Conservation (phyloP, 768 basidiomycete species). For the Podaxis sp. region DNA sequence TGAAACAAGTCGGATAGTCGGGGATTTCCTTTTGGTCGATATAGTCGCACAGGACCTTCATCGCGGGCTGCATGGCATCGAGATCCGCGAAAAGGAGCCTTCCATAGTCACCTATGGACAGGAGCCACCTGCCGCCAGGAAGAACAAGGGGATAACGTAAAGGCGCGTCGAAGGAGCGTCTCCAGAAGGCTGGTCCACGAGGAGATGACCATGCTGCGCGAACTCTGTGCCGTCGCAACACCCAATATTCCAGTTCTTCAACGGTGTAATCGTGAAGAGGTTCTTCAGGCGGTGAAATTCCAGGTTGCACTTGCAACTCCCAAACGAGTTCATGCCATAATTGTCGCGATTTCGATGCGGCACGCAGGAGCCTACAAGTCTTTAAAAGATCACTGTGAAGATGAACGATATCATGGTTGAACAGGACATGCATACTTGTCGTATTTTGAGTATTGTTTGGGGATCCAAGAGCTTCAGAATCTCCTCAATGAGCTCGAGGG, state of each 20-base stretch:
- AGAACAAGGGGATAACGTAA: not conserved
- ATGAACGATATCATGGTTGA: not conserved
- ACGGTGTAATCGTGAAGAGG: not conserved
- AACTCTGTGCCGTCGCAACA: not conserved
- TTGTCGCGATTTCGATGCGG: not conserved
- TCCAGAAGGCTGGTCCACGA: not conserved
- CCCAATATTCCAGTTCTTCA: not conserved
- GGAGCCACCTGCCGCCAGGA: not conserved
- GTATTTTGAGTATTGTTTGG: too few relatives aligned
- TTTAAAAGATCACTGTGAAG: not conserved
- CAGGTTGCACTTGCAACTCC: not conserved
- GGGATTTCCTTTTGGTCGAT: not conserved
- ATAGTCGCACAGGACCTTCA: not conserved
- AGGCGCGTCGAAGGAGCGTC: not conserved
- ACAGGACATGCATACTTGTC: not conserved
- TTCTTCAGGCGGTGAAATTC: not conserved
- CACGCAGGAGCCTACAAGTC: not conserved
- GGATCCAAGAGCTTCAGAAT: too few relatives aligned
- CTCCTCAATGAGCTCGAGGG: too few relatives aligned
- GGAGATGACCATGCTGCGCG: not conserved
- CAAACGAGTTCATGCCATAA: not conserved
- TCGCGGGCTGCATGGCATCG: not conserved
- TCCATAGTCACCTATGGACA: not conserved
- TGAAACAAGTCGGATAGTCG: not conserved
- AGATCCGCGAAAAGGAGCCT: not conserved